A percentile compares a stretch with the other conserved stretches of the same genome.
Conservation (phyloP, 176 grass and related monocot species). For the Elymus sibiricus region DNA sequence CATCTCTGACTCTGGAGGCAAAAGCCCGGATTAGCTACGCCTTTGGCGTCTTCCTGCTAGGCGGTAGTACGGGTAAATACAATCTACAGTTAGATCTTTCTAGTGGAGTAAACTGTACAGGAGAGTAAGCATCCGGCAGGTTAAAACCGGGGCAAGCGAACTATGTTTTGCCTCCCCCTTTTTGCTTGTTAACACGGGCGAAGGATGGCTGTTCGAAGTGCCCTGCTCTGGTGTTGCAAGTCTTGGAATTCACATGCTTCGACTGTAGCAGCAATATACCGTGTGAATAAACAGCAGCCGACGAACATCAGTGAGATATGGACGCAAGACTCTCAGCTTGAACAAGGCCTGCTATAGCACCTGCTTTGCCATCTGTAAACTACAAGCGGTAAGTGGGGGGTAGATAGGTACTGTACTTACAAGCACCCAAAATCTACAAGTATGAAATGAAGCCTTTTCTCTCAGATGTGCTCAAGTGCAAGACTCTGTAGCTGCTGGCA, state of each 20-base stretch:
- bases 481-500: not conserved
- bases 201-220: not conserved
- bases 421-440: not conserved
- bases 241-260: conserved; percentile 6
- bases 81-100: not conserved
- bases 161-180: not conserved
- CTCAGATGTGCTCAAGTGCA: not conserved
- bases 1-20: not conserved
- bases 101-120: conserved; percentile 34
- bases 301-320: not conserved
- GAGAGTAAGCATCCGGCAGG: not conserved
- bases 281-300: conserved; percentile 8
- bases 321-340: not conserved
- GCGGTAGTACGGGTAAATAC: not conserved
- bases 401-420: not conserved
- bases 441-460: conserved; percentile 1
- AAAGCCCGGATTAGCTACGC: conserved; percentile 4
- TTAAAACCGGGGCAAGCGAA: conserved; percentile 1
- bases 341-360: conserved; percentile 39
- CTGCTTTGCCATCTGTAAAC: conserved; percentile 73
- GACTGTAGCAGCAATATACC: conserved; percentile 2
- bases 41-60: conserved; percentile 20
- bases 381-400: not conserved
- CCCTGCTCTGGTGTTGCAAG: not conserved
- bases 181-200: not conserved